Conservation (phyloP, 352 stramenopile species). For the Globisporangium cederbergense region DNA sequence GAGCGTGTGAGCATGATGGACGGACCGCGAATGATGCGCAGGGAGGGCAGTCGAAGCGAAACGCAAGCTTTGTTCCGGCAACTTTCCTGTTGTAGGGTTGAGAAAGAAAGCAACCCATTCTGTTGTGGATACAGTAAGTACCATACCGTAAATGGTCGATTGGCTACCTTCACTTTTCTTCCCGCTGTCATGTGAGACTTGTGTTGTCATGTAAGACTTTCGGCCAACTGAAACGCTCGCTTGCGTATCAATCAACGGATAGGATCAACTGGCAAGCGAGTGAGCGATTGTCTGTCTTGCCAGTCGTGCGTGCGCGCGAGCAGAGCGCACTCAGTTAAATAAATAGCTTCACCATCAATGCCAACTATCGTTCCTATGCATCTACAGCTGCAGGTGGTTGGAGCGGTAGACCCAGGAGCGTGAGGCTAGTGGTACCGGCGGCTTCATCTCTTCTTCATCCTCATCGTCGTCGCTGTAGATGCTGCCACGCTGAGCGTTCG, state of each 20-base stretch:
- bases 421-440: not conserved
- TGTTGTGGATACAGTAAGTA: not conserved
- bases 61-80: not conserved
- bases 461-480: not conserved
- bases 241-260: not conserved
- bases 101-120: not conserved
- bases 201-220: not conserved
- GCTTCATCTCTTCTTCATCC: conserved; percentile 4
- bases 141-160: not conserved
- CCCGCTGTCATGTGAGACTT: not conserved
- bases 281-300: too few species aligned
- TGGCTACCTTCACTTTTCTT: conserved; percentile 1
- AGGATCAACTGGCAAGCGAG: not conserved
- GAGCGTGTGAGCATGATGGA: too few species aligned
- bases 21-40: not conserved
- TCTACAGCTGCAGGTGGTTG: conserved; percentile 9
- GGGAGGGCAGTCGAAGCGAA: not conserved
- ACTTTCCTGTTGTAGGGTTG: too few species aligned
- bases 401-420: conserved; percentile 7
- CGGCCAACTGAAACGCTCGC: not conserved
- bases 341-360: not conserved
- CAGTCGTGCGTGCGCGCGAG: too few species aligned
- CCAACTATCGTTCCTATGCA: not conserved
- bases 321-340: not conserved
- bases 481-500: not conserved